Evolutionary conservation across 345 rosid genomes (phyloP).

Genomic region (Sonneratia caseolaris): DNA sequence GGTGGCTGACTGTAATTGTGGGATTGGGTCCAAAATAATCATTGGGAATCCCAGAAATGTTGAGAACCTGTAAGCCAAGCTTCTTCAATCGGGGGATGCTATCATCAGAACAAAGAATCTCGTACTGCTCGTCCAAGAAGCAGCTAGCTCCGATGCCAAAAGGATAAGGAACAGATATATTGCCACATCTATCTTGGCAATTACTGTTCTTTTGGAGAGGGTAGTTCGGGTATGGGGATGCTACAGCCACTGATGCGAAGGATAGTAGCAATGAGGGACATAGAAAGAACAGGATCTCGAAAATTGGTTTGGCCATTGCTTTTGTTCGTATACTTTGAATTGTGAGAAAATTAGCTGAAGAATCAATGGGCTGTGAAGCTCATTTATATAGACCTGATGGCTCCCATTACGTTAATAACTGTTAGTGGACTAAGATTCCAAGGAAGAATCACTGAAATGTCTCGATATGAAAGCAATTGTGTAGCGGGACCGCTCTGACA

Average conservation of each 20-base stretch:
- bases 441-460: background rate
- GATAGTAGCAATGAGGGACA: too few species aligned
- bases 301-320: too few species aligned
- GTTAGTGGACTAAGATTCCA: background rate
- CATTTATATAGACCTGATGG: too few species aligned
- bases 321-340: too few species aligned
- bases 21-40: background rate
- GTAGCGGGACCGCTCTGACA: too few species aligned
- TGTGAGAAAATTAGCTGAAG: too few species aligned
- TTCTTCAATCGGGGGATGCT: conserved; percentile 5
- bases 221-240: background rate
- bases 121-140: conserved; percentile 14
- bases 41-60: conserved; percentile 3
- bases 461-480: too few species aligned
- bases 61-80: conserved; percentile 2
- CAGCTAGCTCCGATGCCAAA: conserved; percentile 12
- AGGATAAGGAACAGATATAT: conserved; percentile 7
- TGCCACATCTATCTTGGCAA: background rate
- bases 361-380: too few species aligned
- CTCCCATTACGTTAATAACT: too few species aligned
- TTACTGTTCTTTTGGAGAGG: background rate
- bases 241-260: background rate
- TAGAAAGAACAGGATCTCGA: too few species aligned
- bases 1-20: background rate
- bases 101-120: conserved; percentile 5